Evolutionary conservation across 805 yeast genomes (phyloP).

Genomic region (Nakazawaea molendinolei): DNA sequence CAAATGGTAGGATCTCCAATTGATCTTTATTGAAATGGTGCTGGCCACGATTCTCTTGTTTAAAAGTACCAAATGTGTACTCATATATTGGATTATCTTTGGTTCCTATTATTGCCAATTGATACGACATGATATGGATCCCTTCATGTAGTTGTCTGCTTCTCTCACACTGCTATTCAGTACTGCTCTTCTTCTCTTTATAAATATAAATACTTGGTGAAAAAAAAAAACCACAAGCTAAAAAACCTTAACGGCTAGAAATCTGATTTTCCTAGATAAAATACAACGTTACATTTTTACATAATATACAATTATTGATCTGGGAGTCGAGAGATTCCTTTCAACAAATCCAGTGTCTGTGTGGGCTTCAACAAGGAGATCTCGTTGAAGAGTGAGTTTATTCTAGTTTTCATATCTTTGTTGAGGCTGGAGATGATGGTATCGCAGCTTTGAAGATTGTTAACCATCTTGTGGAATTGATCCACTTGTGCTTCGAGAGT

Average conservation of each 20-base stretch:
- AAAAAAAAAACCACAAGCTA: too few species aligned
- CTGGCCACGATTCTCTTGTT: constrained; percentile 59
- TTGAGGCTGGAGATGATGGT: constrained; percentile 17
- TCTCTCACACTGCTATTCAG: too few species aligned
- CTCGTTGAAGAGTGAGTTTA: too few species aligned
- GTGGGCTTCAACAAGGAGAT: too few species aligned
- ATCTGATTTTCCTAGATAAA: too few species aligned
- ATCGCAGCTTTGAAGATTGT: constrained; percentile 20
- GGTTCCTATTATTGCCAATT: constrained; percentile 83
- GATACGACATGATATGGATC: constrained; percentile 54
- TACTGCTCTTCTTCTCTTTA: too few species aligned
- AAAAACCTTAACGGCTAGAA: too few species aligned
- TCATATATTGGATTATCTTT: constrained; percentile 84
- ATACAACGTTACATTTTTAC: too few species aligned
- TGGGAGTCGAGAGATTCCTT: constrained; percentile 23
- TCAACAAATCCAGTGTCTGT: too few species aligned
- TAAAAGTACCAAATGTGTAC: constrained; percentile 72
- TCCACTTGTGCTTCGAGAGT: constrained; percentile 25
- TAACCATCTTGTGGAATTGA: constrained; percentile 25
- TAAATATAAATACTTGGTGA: too few species aligned
- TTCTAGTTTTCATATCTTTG: constrained; percentile 16
- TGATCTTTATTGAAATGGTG: constrained; percentile 61
- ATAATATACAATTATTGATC: too few species aligned
- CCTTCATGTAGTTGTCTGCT: constrained; percentile 1
- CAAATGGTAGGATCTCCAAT: constrained; percentile 78